Conservation (phyloP, 345 rosid genomes). For the Alliaria petiolata region DNA sequence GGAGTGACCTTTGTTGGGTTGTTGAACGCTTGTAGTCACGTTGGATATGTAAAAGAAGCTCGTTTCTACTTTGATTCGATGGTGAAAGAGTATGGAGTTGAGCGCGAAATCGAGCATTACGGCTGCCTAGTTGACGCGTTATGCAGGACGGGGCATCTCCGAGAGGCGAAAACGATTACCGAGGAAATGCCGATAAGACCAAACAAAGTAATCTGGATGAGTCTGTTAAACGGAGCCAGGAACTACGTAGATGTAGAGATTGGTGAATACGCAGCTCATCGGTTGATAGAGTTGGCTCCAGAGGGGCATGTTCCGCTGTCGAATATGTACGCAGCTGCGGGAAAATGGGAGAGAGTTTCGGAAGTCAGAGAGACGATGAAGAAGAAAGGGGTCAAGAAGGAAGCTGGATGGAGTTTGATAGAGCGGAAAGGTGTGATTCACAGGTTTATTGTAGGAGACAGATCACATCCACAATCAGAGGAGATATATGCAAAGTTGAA, state of each 20-base stretch:
- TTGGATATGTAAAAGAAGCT: slow-evolving; percentile 62
- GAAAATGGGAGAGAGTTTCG: slow-evolving; percentile 48
- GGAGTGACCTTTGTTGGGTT: slow-evolving; percentile 62
- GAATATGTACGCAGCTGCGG: slow-evolving; percentile 65
- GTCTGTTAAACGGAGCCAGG: slow-evolving; percentile 54
- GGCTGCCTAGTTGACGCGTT: slow-evolving; percentile 62
- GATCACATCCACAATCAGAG: slow-evolving; percentile 37
- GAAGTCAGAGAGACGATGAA: slow-evolving; percentile 51
- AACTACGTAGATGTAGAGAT: slow-evolving; percentile 39
- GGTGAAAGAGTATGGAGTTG: slow-evolving; percentile 44
- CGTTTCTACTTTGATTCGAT: slow-evolving; percentile 47
- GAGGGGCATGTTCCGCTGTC: slow-evolving; percentile 57
- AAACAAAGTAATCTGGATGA: slow-evolving; percentile 58
- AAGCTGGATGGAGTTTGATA: slow-evolving; percentile 48
- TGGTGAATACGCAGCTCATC: slow-evolving; percentile 58
- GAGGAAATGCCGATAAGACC: slow-evolving; percentile 57
- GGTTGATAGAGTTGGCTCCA: slow-evolving; percentile 44
- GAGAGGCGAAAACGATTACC: slow-evolving; percentile 51
- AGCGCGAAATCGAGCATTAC: slow-evolving; percentile 55
- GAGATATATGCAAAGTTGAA: slow-evolving; percentile 39
- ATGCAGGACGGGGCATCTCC: slow-evolving; percentile 54
- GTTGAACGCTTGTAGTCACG: slow-evolving; percentile 68
- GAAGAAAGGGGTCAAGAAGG: slow-evolving; percentile 42
- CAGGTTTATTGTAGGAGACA: slow-evolving; percentile 45
- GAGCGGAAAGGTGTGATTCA: slow-evolving; percentile 41